Evolutionary conservation across 352 stramenopile genomes (phyloP), one percentile per base, ranked within the genome.

Genomic region (Phytophthora brassicae): DNA sequence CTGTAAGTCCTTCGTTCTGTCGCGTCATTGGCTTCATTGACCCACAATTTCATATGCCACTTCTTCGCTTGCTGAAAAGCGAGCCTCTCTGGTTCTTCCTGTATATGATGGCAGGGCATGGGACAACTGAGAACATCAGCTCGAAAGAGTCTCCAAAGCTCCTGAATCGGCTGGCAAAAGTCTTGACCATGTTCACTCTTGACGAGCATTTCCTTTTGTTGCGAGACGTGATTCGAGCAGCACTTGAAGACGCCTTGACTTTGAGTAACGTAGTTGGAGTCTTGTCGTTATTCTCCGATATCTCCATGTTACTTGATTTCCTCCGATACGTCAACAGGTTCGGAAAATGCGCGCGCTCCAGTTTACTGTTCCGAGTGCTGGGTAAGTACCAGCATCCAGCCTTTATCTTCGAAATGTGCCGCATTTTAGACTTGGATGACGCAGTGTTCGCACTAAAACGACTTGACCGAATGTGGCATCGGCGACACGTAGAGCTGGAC

Each of bases 371-470:
- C 23, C 73, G 71, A 16, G 75, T 89, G 12, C 64, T 90, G 6
- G 72, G 73, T 3, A 72, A 74, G 57, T 88, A 72, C 43, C 64
- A 74, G 26, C 70, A 77, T 19, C 79, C 79, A 7, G 59, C 19
- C 4, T 87, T 89, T 36, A 65, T 90, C 19, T 88, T 86, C 19
- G 74, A 81, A n/a, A 85, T 90, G 67, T 86, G 77, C 36, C 69
- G 79, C 12, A 68, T 89, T 19, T 55, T 87, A 33, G 81, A 90
- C 43, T 52, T 82, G 24, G 81, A 90, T 31, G 79, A 90, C 48
- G 74, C 81, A 1, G 51, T 88, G 12, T 90, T 88, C n/a, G 71
- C 77, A 6, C 56, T 90, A 17, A 77, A 73, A 31, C 57, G 77
- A n/a, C 67, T 90, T 12, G 77, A 90, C 28, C 77, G 64, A n/a